Evolutionary conservation across 371 early-diverging fungal species (phyloP), one percentile per base, ranked within the genome.

Genomic region (Mucor piriformis): DNA sequence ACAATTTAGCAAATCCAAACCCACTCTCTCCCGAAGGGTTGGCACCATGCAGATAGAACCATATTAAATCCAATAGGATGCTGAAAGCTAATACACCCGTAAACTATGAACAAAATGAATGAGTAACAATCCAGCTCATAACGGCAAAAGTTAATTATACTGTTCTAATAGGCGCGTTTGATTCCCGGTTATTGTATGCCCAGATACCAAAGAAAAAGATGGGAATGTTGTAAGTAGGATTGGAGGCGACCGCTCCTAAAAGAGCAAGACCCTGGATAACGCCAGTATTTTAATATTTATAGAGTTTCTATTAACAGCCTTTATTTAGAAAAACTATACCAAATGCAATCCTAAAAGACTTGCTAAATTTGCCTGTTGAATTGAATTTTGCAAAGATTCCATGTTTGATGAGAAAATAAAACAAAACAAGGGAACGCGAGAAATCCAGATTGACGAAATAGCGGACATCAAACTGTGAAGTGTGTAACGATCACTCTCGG

Each of bases 161-260:
- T 15, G 76, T 81, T 60, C 77, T 81, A 20, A 81, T 56, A 15
- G 81, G 81, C 25, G 74, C 56, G 38, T 66, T 81, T 1, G 81
- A 77, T 6, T 81, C 81, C 33, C 72, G 76, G 58, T 72, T 68
- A 27, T 81, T 73, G 40, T 69, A 77, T 10, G 81, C 78, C 81
- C 81, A 81, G 48, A 71, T 74, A 15, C 78, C 81, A 48, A 81
- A 81, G 44, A 81, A 76, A 52, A 74, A 81, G 40, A 81, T 74
- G 20, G 81, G 78, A 25, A 77, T 64, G 48, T 81, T 81, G 54
- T 81, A 81, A 11, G 67, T 67, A 0, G 81, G 81, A 56, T 71
- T 70, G 32, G 67, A 48, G 21, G 81, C 69, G 54, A 81, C 42
- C 23, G 71, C 64, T 34, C 81, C 78, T 48, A 77, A 57, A 18